Evolutionary conservation across 202 grass and related monocot genomes (phyloP).

Genomic region (Schoenoplectus triqueter): DNA sequence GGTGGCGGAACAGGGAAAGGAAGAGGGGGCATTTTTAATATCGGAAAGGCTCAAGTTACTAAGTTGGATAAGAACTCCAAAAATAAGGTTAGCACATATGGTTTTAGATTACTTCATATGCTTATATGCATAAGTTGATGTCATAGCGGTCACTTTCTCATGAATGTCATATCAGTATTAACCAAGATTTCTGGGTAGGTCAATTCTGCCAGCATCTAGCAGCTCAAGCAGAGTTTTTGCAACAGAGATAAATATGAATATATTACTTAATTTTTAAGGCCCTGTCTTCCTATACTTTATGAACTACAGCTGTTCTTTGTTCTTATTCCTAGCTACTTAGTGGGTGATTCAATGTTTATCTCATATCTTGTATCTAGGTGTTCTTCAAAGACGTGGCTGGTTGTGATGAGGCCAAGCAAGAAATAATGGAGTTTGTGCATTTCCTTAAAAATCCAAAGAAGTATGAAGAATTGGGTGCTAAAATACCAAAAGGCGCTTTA

Average conservation of each 20-base stretch:
- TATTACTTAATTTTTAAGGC: neutral
- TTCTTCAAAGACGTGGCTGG: slow-evolving; percentile 95
- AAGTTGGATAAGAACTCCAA: slow-evolving; percentile 94
- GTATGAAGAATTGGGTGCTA: slow-evolving; percentile 87
- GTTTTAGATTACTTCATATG: neutral
- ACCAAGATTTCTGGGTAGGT: neutral
- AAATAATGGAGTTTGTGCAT: slow-evolving; percentile 99
- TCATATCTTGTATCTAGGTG: slow-evolving; percentile 52
- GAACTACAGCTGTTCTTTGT: slow-evolving; percentile 9
- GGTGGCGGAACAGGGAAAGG: slow-evolving; percentile 63
- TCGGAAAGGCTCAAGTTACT: slow-evolving; percentile 83
- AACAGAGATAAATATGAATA: slow-evolving; percentile 28
- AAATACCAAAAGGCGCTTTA: slow-evolving; percentile 95
- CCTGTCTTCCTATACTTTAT: neutral
- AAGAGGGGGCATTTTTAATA: slow-evolving; percentile 65
- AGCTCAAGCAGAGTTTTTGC: neutral
- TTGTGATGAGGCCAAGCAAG: slow-evolving; percentile 95
- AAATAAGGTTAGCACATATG: slow-evolving; percentile 58
- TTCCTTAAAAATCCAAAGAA: slow-evolving; percentile 94
- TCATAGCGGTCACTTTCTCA: too few relatives aligned
- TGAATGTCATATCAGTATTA: slow-evolving; percentile 1
- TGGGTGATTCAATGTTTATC: slow-evolving; percentile 31
- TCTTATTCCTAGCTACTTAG: slow-evolving; percentile 4
- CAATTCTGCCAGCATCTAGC: slow-evolving; percentile 11
- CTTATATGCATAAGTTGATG: neutral